Evolutionary conservation across 768 basidiomycete species (phyloP).

Genomic region (Suillus plorans): DNA sequence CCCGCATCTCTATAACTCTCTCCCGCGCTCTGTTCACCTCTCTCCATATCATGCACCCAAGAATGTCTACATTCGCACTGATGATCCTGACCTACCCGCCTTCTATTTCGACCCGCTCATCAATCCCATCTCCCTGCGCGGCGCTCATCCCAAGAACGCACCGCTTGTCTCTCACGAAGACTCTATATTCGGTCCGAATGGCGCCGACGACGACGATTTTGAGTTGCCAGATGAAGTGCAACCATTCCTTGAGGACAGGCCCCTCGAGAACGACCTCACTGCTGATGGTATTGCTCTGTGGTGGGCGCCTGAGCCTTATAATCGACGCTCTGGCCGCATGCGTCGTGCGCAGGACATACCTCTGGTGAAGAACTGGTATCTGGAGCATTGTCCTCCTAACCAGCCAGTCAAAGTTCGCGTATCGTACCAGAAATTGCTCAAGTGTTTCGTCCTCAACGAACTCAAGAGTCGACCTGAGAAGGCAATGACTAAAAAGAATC

Average conservation of each 20-base stretch:
- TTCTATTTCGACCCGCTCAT: conserved; percentile 99
- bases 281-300: conserved; percentile 97
- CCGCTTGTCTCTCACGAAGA: conserved; percentile 89
- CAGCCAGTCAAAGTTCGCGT: conserved; percentile 98
- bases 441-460: conserved; percentile 94
- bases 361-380: conserved; percentile 96
- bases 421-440: conserved; percentile 97
- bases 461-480: conserved; percentile 87
- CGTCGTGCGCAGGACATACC: conserved; percentile 94
- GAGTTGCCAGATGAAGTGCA: conserved; percentile 73
- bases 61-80: conserved; percentile 98
- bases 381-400: conserved; percentile 95
- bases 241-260: conserved; percentile 80
- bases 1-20: conserved; percentile 97
- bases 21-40: conserved; percentile 91
- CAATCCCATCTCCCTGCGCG: conserved; percentile 93
- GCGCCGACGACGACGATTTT: conserved; percentile 83
- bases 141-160: conserved; percentile 78
- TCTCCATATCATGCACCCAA: conserved; percentile 92
- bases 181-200: conserved; percentile 86
- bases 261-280: conserved; percentile 85
- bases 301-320: conserved; percentile 98
- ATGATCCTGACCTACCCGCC: conserved; percentile 98
- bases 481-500: conserved; percentile 96
- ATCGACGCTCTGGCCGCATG: conserved; percentile 87